phyloP scores from a whole-genome alignment of 225 moss, liverwort and hornwort species.

The Physcomitrellopsis africana region DNA sequence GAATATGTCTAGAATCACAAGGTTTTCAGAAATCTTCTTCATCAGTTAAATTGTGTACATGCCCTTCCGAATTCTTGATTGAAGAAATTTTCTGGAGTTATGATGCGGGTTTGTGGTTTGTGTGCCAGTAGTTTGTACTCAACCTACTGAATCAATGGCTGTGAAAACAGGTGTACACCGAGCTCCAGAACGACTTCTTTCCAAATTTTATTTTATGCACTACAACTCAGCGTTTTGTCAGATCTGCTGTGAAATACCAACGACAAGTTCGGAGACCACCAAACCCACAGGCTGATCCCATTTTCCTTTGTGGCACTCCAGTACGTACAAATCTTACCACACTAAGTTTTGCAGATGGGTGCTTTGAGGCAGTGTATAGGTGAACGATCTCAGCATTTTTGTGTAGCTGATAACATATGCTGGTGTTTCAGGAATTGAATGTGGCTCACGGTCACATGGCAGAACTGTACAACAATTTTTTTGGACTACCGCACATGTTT shows the following conservation, averaged over 20 bases:
- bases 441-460: constrained; percentile 80
- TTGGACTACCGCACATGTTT: constrained; percentile 96
- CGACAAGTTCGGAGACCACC: constrained; percentile 80
- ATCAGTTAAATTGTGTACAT: background rate
- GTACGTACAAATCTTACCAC: constrained; percentile 46
- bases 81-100: background rate
- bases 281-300: constrained; percentile 79
- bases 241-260: constrained; percentile 67
- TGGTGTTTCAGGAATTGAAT: constrained; percentile 78
- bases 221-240: constrained; percentile 88
- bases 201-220: constrained; percentile 95
- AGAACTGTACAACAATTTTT: constrained; percentile 88
- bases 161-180: constrained; percentile 72
- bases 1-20: background rate
- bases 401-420: constrained; percentile 10
- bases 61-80: constrained; percentile 9
- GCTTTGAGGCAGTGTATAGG: background rate
- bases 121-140: constrained; percentile 2
- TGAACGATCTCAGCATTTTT: constrained; percentile 10
- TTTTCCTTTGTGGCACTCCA: constrained; percentile 88
- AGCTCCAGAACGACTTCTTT: constrained; percentile 93
- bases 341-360: background rate
- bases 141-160: background rate
- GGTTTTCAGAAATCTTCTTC: constrained; percentile 12
- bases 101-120: background rate